Conservation (phyloP, 306 rosid genomes). For the Lathyrus sativus region DNA sequence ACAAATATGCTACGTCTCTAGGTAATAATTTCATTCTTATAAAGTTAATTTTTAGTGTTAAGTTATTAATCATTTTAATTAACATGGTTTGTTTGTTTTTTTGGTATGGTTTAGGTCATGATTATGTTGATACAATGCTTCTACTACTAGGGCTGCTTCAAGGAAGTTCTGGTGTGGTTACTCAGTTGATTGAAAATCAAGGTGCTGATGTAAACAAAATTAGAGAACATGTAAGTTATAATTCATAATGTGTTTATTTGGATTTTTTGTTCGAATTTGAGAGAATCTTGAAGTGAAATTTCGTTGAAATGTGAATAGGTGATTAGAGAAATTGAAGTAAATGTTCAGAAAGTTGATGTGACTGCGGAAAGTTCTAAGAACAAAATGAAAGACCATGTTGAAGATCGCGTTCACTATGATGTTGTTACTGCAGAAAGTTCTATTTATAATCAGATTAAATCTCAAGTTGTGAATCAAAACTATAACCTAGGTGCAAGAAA, state of each 20-base stretch:
- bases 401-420: not conserved
- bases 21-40: constrained; percentile 45
- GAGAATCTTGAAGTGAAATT: not conserved
- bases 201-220: constrained; percentile 71
- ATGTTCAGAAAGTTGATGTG: not conserved
- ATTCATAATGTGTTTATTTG: not conserved
- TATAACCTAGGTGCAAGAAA: constrained; percentile 48
- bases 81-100: not conserved
- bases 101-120: constrained; percentile 49
- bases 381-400: constrained; percentile 33
- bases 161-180: constrained; percentile 61
- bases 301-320: constrained; percentile 50
- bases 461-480: constrained; percentile 6
- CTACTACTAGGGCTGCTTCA: constrained; percentile 72
- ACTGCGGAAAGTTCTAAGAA: not conserved
- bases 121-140: constrained; percentile 59
- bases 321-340: constrained; percentile 49
- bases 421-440: constrained; percentile 7
- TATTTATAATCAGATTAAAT: constrained; percentile 6
- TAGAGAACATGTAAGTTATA: constrained; percentile 61
- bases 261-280: not conserved
- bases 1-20: constrained; percentile 61
- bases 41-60: not conserved
- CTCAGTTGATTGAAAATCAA: constrained; percentile 66
- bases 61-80: not conserved